A percentile compares a stretch with the other conserved stretches of the same genome.
These are phyloP conservation scores for Oryza punctata DNA, from an alignment of 176 grass and related monocot genomes.

Conservation along the genomic window DNA sequence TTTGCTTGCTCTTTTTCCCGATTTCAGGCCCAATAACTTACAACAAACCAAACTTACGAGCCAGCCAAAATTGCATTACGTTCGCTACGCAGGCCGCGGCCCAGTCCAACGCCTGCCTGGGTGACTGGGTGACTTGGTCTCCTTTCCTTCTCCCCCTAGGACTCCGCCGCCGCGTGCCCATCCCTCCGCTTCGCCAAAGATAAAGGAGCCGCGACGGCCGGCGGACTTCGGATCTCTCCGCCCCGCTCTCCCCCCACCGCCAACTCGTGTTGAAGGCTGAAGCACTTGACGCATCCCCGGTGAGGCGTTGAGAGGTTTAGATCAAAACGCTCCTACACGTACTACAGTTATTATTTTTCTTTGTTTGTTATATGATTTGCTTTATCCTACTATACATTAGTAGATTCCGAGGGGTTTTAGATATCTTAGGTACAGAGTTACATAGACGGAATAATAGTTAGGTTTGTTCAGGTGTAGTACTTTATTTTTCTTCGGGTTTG, in stretches of 20 bases:
- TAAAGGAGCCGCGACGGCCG: background rate
- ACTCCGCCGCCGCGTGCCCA: too few relatives aligned
- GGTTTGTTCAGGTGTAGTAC: background rate
- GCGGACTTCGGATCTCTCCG: background rate
- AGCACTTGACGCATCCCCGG: background rate
- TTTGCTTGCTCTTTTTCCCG: too few relatives aligned
- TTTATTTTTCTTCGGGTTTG: background rate
- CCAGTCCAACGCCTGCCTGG: background rate
- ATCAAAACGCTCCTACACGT: background rate
- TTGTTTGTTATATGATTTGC: background rate
- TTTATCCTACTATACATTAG: background rate
- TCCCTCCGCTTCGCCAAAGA: too few relatives aligned
- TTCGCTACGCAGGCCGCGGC: background rate
- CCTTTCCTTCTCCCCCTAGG: background rate
- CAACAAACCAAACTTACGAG: background rate
- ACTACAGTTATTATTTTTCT: background rate
- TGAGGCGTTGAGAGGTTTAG: too few relatives aligned
- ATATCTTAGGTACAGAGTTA: background rate
- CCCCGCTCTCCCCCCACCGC: background rate
- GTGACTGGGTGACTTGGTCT: too few relatives aligned
- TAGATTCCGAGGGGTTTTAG: background rate
- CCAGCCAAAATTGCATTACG: background rate
- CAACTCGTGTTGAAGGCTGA: background rate
- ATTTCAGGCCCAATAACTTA: background rate
- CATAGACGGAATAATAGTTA: background rate